Base-by-base conservation (phyloP, 352 stramenopile species). In the Pythium coloratum region DNA sequence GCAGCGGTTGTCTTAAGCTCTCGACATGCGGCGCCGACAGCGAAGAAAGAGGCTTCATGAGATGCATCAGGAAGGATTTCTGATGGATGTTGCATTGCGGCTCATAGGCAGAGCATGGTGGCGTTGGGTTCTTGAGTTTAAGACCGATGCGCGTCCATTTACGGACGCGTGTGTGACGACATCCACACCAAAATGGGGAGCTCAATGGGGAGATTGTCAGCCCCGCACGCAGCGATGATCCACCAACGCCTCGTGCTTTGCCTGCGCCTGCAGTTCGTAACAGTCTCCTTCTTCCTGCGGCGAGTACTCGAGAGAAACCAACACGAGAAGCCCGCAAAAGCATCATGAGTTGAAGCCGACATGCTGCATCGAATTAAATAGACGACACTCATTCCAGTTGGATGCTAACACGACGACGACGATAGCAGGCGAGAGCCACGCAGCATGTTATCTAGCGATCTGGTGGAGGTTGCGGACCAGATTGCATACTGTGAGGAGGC, bases 381-480 rank as follows among this genome's bases (percentile, higher is more conserved):
- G 46, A 32, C 46, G 46, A 13, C 46, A 53, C 46, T 53, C n/a
- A 18, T 49, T 44, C 38, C 10, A 26, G 42, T 26, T 49, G 6
- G 18, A 49, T 49, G 50, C 50, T 20, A 34, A 56, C 26, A 16
- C 28, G 28, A 30, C 28, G 28, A 30, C 28, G 50, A 56, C 18
- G 42, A 26, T 26, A 10, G 14, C 6, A 49, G 42, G 42, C 42
- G 34, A 12, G 34, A 9, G 8, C 34, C 34, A 42, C 40, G 16
- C 40, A 6, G 40, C 20, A 12, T 12, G 46, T 64, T 70, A 92
- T 57, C 84, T 69, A 28, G 78, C 76, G 38, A 80, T 85, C 58
- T 89, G 84, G 51, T 90, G 81, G 56, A 92, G 71, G 61, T 83
- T 87, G 33, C 84, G 76, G n/a, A 85, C 80, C 67, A 92, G 71